phyloP scores from a whole-genome alignment of 129 eudicot species.

The Escallonia rubra region DNA sequence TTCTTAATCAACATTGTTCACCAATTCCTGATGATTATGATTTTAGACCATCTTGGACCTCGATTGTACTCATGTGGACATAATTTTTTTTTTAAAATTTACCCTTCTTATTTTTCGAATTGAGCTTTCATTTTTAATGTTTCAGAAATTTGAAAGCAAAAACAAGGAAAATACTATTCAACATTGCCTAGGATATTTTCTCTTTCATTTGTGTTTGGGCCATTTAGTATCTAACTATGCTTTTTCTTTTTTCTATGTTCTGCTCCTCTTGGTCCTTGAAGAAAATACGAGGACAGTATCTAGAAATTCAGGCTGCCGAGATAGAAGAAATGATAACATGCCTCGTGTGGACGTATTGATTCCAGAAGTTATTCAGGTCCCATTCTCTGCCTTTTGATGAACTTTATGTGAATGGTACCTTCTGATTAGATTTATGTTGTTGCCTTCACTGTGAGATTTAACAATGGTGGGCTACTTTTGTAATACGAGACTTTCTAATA shows the following conservation, averaged over 20 bases:
- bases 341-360: constrained; percentile 73
- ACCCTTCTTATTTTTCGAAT: no score
- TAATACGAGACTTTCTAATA: not conserved
- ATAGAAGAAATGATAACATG: constrained; percentile 28
- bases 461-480: not conserved
- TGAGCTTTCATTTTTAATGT: no score
- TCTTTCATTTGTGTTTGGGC: constrained; percentile 5
- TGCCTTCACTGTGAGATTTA: not conserved
- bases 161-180: no score
- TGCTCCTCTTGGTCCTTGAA: constrained; percentile 32
- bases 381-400: constrained; percentile 15
- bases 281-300: constrained; percentile 83
- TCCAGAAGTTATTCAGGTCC: constrained; percentile 94
- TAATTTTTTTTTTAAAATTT: no score
- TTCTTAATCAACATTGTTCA: no score
- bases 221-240: constrained; percentile 4
- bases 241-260: constrained; percentile 4
- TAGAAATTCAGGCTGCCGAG: constrained; percentile 72
- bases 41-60: no score
- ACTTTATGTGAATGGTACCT: not conserved
- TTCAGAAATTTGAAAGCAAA: no score
- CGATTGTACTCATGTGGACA: no score
- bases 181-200: no score
- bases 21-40: no score
- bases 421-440: not conserved